Percentiles rank a stretch among this genome's conserved stretches.
Conservation (phyloP, 306 rosid species). For the Trifolium subterraneum region DNA sequence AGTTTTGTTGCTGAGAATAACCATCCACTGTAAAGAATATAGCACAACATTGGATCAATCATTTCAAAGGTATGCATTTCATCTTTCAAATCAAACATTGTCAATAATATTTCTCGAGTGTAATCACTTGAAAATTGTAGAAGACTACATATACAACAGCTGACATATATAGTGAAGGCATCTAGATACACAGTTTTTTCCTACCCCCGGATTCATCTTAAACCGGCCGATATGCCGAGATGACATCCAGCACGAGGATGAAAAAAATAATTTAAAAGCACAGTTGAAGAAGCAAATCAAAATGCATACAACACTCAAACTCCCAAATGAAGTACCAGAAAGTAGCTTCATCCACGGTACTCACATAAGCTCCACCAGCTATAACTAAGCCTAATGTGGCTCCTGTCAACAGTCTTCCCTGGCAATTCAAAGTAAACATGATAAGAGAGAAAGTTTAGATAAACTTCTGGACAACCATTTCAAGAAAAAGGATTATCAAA, state of each 20-base stretch:
- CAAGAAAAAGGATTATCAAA: not conserved
- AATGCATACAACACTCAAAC: conserved; percentile 40
- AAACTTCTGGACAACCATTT: not conserved
- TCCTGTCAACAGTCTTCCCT: conserved; percentile 87
- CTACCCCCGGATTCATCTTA: no score
- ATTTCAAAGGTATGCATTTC: conserved; percentile 30
- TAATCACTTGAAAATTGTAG: conserved; percentile 21
- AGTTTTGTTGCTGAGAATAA: conserved; percentile 91
- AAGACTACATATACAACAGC: conserved; percentile 26
- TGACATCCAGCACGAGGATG: no score
- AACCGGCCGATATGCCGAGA: no score
- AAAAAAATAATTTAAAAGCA: no score
- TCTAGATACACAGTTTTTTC: no score
- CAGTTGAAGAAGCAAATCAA: conserved; percentile 25
- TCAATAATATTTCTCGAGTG: not conserved
- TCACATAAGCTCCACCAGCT: conserved; percentile 96
- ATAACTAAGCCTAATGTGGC: conserved; percentile 81
- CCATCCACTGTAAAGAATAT: conserved; percentile 82
- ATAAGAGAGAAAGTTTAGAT: not conserved
- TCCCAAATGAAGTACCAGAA: conserved; percentile 80
- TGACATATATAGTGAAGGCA: not conserved
- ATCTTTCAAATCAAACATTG: conserved; percentile 20
- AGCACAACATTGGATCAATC: conserved; percentile 42
- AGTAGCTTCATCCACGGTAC: conserved; percentile 99
- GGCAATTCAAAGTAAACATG: conserved; percentile 46